Conservation (phyloP, 2,329 filamentous ascomycete genomes). For the Rhytidhysteron rufulum region DNA sequence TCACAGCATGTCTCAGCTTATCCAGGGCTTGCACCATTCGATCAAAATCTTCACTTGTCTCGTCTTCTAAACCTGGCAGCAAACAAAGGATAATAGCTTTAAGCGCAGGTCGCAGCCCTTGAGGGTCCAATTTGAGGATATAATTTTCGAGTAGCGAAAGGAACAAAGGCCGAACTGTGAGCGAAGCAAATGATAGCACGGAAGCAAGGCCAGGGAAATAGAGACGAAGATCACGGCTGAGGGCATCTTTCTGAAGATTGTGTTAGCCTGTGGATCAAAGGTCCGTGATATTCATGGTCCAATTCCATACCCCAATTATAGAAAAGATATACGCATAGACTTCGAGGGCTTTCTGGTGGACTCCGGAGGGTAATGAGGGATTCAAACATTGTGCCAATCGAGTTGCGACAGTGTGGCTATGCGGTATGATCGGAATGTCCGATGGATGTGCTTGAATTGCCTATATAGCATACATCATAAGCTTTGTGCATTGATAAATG, state of each 20-base stretch:
- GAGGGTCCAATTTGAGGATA: slow-evolving; percentile 67
- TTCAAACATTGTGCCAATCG: slow-evolving; percentile 94
- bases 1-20: slow-evolving; percentile 67
- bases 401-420: slow-evolving; percentile 80
- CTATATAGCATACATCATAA: slow-evolving; percentile 43
- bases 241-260: slow-evolving; percentile 56
- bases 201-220: slow-evolving; percentile 88
- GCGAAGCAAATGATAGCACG: slow-evolving; percentile 88
- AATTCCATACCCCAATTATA: slow-evolving; percentile 63
- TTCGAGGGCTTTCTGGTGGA: slow-evolving; percentile 95
- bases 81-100: slow-evolving; percentile 88
- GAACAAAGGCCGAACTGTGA: slow-evolving; percentile 82
- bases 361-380: slow-evolving; percentile 86
- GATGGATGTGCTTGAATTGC: slow-evolving; percentile 83
- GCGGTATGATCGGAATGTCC: slow-evolving; percentile 68
- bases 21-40: slow-evolving; percentile 75
- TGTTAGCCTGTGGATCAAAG: slow-evolving; percentile 18
- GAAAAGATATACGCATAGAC: slow-evolving; percentile 89
- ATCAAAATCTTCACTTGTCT: slow-evolving; percentile 96
- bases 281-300: slow-evolving; percentile 2
- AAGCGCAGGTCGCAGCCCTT: slow-evolving; percentile 76
- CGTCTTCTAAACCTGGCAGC: slow-evolving; percentile 88
- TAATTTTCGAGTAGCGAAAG: slow-evolving; percentile 79
- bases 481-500: no score
- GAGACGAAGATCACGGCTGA: slow-evolving; percentile 77